These are phyloP conservation scores for Colletotrichum spaethianum DNA, from an alignment of 2,329 filamentous ascomycete species.

Conservation along the genomic window DNA sequence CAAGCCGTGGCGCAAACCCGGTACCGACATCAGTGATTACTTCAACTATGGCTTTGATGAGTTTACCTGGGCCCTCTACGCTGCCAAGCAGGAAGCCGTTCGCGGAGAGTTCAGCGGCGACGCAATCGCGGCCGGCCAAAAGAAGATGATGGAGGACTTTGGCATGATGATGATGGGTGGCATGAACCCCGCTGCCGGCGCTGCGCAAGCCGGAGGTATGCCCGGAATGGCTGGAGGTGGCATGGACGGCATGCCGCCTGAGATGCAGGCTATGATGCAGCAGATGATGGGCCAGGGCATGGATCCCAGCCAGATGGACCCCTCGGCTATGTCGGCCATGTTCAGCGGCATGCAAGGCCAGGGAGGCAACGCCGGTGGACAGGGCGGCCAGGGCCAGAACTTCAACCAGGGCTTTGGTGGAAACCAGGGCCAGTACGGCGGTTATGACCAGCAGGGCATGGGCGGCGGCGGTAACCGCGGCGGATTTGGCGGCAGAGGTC, in stretches of 20 bases:
- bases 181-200: slow-evolving; percentile 56
- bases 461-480: slow-evolving; percentile 55
- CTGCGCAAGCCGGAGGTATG: slow-evolving; percentile 54
- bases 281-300: slow-evolving; percentile 78
- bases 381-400: slow-evolving; percentile 66
- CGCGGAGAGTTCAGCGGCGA: slow-evolving; percentile 82
- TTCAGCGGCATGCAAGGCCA: slow-evolving; percentile 70
- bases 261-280: slow-evolving; percentile 80
- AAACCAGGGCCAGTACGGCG: slow-evolving; percentile 66
- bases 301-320: slow-evolving; percentile 77
- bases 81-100: slow-evolving; percentile 86
- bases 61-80: slow-evolving; percentile 97
- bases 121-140: slow-evolving; percentile 73
- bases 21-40: slow-evolving; percentile 95
- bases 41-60: slow-evolving; percentile 99
- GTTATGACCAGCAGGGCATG: slow-evolving; percentile 65
- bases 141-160: slow-evolving; percentile 85
- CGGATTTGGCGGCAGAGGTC: slow-evolving; percentile 48
- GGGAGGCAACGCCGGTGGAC: slow-evolving; percentile 58
- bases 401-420: slow-evolving; percentile 68
- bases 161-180: slow-evolving; percentile 78
- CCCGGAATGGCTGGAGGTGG: slow-evolving; percentile 61
- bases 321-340: slow-evolving; percentile 70
- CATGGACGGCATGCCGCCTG: slow-evolving; percentile 75
- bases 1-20: slow-evolving; percentile 95